Percentiles rank a stretch among this genome's conserved stretches.
Evolutionary conservation across 2,329 filamentous ascomycete genomes (phyloP).

Genomic region (Nothophoma quercina): DNA sequence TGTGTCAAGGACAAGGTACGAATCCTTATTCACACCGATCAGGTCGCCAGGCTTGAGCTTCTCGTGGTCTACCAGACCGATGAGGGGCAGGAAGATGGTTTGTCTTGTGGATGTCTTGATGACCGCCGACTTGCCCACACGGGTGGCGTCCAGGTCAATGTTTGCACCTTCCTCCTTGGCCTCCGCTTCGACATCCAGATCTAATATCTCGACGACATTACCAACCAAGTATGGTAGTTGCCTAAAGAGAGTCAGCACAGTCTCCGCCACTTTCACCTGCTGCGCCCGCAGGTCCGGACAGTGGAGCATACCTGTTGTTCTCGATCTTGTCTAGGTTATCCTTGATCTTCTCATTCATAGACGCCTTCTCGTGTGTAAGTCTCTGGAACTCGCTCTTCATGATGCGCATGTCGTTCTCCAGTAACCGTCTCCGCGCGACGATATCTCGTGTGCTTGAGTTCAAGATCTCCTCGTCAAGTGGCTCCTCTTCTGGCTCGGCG

Average conservation of each 20-base stretch:
- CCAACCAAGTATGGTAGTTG: constrained; percentile 98
- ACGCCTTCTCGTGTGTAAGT: constrained; percentile 90
- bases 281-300: not conserved
- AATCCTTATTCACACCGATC: constrained; percentile 99
- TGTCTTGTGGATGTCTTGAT: constrained; percentile 99
- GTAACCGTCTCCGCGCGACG: constrained; percentile 83
- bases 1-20: constrained; percentile 95
- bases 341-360: constrained; percentile 99
- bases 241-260: constrained; percentile 57
- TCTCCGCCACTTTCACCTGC: not conserved
- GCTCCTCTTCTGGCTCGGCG: constrained; percentile 70
- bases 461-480: constrained; percentile 92
- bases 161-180: constrained; percentile 98
- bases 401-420: constrained; percentile 97
- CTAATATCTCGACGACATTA: constrained; percentile 96
- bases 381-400: constrained; percentile 98
- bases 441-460: constrained; percentile 95
- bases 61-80: constrained; percentile 94
- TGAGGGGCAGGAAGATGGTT: constrained; percentile 97
- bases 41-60: constrained; percentile 94
- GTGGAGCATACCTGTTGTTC: constrained; percentile 81
- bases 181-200: constrained; percentile 94
- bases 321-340: constrained; percentile 99
- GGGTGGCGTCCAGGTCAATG: constrained; percentile 95
- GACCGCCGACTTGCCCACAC: constrained; percentile 96